Base-by-base conservation (phyloP, 495 filamentous ascomycete species). In the Aspergillus wentii region DNA sequence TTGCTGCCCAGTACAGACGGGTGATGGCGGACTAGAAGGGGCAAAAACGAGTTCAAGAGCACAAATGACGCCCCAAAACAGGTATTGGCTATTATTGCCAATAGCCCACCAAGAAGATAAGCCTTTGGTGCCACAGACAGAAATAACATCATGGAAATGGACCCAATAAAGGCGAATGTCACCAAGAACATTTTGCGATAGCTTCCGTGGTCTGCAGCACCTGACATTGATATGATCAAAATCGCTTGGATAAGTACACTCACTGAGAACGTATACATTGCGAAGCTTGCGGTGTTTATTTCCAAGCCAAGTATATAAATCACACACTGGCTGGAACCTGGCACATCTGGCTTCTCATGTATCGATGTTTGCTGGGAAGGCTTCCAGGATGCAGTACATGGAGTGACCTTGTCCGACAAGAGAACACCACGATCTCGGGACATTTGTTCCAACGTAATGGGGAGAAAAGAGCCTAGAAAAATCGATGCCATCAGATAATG, bases 181-280 rank as follows among this genome's bases (percentile, higher is more conserved):
- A 98, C 71, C 17, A 98, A 66, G 10, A 98, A 75, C 25, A 75
- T 80, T 63, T 98, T 98, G 42, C 92, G 80, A 62, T 90, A 94
- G 35, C 82, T 85, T 42, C 92, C 92, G 61, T 97, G 92, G 55
- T 98, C 92, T 30, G 92, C 92, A 28, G 92, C 92, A 21, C 86
- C 92, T 43, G 85, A 91, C 76, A 98, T 95, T 39, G 88, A 94
- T 41, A 98, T 84, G 19, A 98, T 94, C 22, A 98, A 60, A 15
- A 96, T 60, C 7, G 89, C 81, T 61, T 98, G 92, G 21, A 95
- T 53, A 7, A 95, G 56, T 2, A 98, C 92, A 61, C 86, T 92
- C 41, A 95, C 61, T 32, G 88, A 94, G 61, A 97, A 97, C 4
- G 87, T 95, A 66, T 97, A 98, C 85, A 98, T 89, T 41, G 94